A percentile compares a stretch with the other conserved stretches of the same genome.
Evolutionary conservation across 805 yeast species (phyloP).

Genomic region (Sugiyamaella boreocaroliniensis): DNA sequence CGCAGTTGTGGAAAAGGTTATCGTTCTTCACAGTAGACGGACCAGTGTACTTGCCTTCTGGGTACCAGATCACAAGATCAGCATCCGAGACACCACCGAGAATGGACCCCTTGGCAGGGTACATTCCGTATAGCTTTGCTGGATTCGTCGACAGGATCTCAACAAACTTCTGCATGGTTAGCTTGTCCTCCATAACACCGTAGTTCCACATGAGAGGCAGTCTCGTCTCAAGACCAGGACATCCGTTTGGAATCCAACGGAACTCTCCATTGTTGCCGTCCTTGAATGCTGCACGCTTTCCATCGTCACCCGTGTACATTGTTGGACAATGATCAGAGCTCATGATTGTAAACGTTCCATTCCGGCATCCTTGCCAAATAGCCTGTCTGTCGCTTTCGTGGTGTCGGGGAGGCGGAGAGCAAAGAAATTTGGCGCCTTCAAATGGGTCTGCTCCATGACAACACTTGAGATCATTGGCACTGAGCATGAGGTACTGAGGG

Average conservation of each 20-base stretch:
- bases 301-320: slow-evolving; percentile 1
- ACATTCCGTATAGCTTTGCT: slow-evolving; percentile 1
- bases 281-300: slow-evolving; percentile 1
- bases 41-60: slow-evolving; percentile 13
- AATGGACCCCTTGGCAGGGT: background rate
- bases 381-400: background rate
- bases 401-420: slow-evolving; percentile 3
- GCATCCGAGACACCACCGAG: slow-evolving; percentile 1
- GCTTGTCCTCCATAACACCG: background rate
- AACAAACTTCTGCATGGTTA: background rate
- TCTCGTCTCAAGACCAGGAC: slow-evolving; percentile 1
- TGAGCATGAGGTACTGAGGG: slow-evolving; percentile 3
- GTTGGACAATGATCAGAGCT: slow-evolving; percentile 1
- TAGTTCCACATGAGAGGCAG: background rate
- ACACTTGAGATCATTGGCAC: slow-evolving; percentile 3
- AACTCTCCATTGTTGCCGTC: slow-evolving; percentile 1
- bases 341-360: slow-evolving; percentile 1
- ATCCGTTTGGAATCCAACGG: slow-evolving; percentile 1
- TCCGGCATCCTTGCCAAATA: slow-evolving; percentile 4
- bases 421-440: slow-evolving; percentile 3
- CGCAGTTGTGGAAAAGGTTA: slow-evolving; percentile 13
- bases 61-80: background rate
- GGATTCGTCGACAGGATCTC: slow-evolving; percentile 31
- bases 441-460: slow-evolving; percentile 1
- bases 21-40: slow-evolving; percentile 2